Conservation (phyloP, 176 grass and related monocot species). For the Cenchrus purpureus region DNA sequence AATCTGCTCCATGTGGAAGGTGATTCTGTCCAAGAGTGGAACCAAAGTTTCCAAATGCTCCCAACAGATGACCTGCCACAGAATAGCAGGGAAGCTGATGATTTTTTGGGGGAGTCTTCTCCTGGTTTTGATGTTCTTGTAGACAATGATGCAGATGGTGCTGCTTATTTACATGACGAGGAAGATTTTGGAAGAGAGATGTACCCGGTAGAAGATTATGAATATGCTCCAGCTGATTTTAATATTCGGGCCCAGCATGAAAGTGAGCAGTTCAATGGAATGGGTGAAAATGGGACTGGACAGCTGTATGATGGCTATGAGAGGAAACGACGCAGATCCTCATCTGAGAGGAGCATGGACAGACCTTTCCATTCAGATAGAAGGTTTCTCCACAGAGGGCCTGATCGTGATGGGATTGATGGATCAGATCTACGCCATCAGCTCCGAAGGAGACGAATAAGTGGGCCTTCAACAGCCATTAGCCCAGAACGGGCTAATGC, state of each 20-base stretch:
- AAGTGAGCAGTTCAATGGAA: conserved; percentile 64
- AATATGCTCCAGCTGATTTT: conserved; percentile 66
- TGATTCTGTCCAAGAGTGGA: conserved; percentile 54
- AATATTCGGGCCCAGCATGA: conserved; percentile 56
- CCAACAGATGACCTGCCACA: conserved; percentile 60
- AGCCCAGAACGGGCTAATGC: conserved; percentile 45
- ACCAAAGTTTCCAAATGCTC: conserved; percentile 42
- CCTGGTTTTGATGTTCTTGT: conserved; percentile 98
- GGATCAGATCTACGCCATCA: conserved; percentile 84
- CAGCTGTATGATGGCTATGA: conserved; percentile 61
- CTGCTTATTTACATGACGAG: conserved; percentile 68
- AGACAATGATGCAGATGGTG: conserved; percentile 66
- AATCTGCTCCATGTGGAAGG: conserved; percentile 42
- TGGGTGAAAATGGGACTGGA: conserved; percentile 40
- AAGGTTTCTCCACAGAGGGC: conserved; percentile 56
- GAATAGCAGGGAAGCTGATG: conserved; percentile 76
- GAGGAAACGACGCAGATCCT: conserved; percentile 63
- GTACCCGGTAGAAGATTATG: conserved; percentile 75
- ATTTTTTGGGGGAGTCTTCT: conserved; percentile 75
- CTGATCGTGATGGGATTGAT: conserved; percentile 46
- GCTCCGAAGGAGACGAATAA: conserved; percentile 72
- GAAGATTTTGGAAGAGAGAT: conserved; percentile 74
- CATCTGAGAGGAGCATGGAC: conserved; percentile 63
- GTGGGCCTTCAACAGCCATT: conserved; percentile 49
- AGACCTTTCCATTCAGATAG: conserved; percentile 59